Base-by-base conservation (phyloP, 495 filamentous ascomycete species). In the Trichoderma orchidacearum region DNA sequence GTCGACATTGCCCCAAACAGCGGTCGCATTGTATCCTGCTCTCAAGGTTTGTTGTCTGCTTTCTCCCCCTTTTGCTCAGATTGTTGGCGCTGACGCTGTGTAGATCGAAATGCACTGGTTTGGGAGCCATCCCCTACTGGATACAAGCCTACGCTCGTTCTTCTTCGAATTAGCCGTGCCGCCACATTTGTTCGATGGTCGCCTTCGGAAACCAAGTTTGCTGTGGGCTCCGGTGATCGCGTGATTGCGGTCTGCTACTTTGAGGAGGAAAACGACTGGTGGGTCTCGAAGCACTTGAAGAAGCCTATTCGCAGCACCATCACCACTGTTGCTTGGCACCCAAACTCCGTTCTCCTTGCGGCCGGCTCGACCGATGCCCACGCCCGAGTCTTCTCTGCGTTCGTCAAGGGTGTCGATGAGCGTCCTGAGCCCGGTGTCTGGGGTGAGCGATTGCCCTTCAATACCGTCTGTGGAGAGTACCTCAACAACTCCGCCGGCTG, bases 191-290 rank as follows among this genome's bases (percentile, higher is more conserved):
- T 97, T 25, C 87, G 93, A 57, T 98, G 93, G 93, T 95, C 90
- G 9, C 93, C 93, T 7, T 91, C 87, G 30, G 93, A 97, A 74
- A 85, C 84, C 66, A 98, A 97, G 68, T 97, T 98, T 67, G 93
- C 93, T 38, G 93, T 96, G 23, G 94, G 93, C 56, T 96, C 91
- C 32, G 93, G 93, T 58, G 93, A 95, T 59, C 82, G 94, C 55
- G 85, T 94, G 55, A 95, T 98, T 63, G 88, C 93, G n/a, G 82
- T 96, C 62, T 98, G 93, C 76, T 96, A 96, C 75, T 98, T 97
- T 61, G 93, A 98, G 64, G 86, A 93, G 65, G 94, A 97, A 71
- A 96, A 97, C 67, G 89, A 97, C 74, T 97, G 94, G 94, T 98
- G 93, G 93, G 92, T 97, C 6, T 96, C 90, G 32, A 98, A 97